Conservation (phyloP, 2,329 filamentous ascomycete species). For the Arthrocladium fulminans region DNA sequence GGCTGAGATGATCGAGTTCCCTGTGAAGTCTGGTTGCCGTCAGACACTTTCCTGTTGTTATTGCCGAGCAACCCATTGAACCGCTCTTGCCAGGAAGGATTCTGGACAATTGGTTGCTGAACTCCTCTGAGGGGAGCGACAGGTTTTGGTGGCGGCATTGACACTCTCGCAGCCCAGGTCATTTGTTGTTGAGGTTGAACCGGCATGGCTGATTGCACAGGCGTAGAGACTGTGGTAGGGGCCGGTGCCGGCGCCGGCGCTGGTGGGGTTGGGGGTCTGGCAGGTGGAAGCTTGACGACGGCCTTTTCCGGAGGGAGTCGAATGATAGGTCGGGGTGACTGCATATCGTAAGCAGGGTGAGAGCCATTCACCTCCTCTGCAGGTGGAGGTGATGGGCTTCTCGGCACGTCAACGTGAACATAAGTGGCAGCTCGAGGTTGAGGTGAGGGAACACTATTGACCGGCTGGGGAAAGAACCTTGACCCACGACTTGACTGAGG, state of each 20-base stretch:
- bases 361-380: constrained; percentile 46
- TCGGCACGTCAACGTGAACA: constrained; percentile 27
- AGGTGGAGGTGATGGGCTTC: constrained; percentile 45
- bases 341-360: constrained; percentile 48
- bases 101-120: constrained; percentile 37
- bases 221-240: too few species aligned
- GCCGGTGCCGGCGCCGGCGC: constrained; percentile 17
- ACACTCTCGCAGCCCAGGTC: constrained; percentile 31
- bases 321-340: constrained; percentile 44
- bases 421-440: constrained; percentile 30
- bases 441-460: constrained; percentile 22
- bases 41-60: constrained; percentile 3
- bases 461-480: constrained; percentile 37
- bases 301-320: constrained; percentile 55
- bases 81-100: constrained; percentile 37
- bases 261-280: constrained; percentile 19
- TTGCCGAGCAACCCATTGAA: constrained; percentile 74
- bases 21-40: neutral
- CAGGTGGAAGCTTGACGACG: constrained; percentile 64
- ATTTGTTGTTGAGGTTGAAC: constrained; percentile 24
- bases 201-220: constrained; percentile 17
- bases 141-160: constrained; percentile 29
- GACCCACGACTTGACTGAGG: constrained; percentile 35
- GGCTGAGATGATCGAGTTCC: constrained; percentile 13
- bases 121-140: constrained; percentile 31